phyloP scores from a whole-genome alignment of 2,329 filamentous ascomycete species.

The Raffaelea ambrosiae region DNA sequence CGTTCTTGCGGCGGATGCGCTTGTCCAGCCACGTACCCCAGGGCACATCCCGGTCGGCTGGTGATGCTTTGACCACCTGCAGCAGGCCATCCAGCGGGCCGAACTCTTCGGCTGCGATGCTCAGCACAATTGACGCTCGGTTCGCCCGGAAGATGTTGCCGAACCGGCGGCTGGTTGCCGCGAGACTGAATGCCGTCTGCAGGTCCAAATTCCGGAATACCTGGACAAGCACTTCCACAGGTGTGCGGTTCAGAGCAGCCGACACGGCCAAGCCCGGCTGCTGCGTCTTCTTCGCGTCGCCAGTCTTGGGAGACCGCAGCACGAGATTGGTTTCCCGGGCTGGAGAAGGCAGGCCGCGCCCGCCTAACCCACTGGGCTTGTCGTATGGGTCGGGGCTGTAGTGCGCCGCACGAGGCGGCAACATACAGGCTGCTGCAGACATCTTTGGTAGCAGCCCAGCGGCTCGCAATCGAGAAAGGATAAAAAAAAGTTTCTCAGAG shows the following conservation, averaged over 20 bases:
- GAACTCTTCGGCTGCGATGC: slow-evolving; percentile 31
- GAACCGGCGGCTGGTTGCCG: slow-evolving; percentile 27
- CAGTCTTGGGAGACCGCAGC: too few relatives aligned
- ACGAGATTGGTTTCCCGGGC: background rate
- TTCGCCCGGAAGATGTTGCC: slow-evolving; percentile 30
- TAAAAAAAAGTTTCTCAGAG: background rate
- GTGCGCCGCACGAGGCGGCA: slow-evolving; percentile 1
- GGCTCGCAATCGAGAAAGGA: background rate
- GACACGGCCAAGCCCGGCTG: slow-evolving; percentile 10
- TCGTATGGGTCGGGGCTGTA: background rate
- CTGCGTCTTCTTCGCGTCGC: background rate
- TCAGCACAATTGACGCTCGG: slow-evolving; percentile 32
- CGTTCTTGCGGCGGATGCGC: slow-evolving; percentile 26
- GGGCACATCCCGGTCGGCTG: slow-evolving; percentile 23
- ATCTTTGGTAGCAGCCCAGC: background rate
- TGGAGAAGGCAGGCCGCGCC: background rate
- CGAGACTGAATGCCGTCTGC: slow-evolving; percentile 29
- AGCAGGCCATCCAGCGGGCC: slow-evolving; percentile 37
- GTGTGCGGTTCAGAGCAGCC: slow-evolving; percentile 20
- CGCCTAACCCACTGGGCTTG: background rate
- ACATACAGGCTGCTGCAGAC: slow-evolving; percentile 8
- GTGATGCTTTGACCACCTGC: slow-evolving; percentile 34
- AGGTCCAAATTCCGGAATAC: slow-evolving; percentile 38
- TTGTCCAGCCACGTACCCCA: slow-evolving; percentile 29
- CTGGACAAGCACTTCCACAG: slow-evolving; percentile 39